Evolutionary conservation across 495 filamentous ascomycete genomes (phyloP).

Genomic region (Xylaria bambusicola): DNA sequence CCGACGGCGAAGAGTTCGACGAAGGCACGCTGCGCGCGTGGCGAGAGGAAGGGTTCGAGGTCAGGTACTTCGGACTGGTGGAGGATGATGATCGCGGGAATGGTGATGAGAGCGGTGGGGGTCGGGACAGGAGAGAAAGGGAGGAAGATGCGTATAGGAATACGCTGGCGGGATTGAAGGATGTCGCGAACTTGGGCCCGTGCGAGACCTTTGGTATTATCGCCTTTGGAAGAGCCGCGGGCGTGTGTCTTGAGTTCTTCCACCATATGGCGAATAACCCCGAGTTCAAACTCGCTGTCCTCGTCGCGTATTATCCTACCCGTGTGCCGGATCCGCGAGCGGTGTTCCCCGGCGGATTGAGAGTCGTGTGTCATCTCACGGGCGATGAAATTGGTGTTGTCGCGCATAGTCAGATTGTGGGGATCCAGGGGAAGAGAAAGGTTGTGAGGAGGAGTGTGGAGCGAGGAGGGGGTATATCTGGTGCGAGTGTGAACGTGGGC

Average conservation of each 20-base stretch:
- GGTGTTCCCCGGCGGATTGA: conserved; percentile 43
- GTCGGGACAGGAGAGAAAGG: too few relatives aligned
- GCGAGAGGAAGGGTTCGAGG: conserved; percentile 68
- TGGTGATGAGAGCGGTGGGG: too few relatives aligned
- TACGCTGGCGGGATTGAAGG: conserved; percentile 39
- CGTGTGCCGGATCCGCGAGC: conserved; percentile 44
- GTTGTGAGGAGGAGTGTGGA: conserved; percentile 51
- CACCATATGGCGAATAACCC: conserved; percentile 40
- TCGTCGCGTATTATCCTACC: conserved; percentile 53
- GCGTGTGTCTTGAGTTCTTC: conserved; percentile 39
- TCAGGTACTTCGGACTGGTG: conserved; percentile 60
- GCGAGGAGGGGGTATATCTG: conserved; percentile 57
- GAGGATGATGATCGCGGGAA: too few relatives aligned
- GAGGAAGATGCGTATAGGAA: conserved; percentile 56
- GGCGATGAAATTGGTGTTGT: conserved; percentile 44
- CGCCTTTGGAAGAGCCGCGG: conserved; percentile 40
- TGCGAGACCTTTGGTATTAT: conserved; percentile 41
- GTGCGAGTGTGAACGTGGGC: conserved; percentile 42
- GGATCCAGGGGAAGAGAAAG: conserved; percentile 63
- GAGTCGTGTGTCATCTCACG: conserved; percentile 48
- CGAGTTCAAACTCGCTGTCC: conserved; percentile 48
- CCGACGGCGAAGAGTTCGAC: conserved; percentile 65
- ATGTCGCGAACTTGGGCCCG: conserved; percentile 18
- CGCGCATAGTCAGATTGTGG: conserved; percentile 55
- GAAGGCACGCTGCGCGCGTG: conserved; percentile 55